phyloP scores from a whole-genome alignment of 2,329 filamentous ascomycete genomes.

The Magnaporthiopsis poae region DNA sequence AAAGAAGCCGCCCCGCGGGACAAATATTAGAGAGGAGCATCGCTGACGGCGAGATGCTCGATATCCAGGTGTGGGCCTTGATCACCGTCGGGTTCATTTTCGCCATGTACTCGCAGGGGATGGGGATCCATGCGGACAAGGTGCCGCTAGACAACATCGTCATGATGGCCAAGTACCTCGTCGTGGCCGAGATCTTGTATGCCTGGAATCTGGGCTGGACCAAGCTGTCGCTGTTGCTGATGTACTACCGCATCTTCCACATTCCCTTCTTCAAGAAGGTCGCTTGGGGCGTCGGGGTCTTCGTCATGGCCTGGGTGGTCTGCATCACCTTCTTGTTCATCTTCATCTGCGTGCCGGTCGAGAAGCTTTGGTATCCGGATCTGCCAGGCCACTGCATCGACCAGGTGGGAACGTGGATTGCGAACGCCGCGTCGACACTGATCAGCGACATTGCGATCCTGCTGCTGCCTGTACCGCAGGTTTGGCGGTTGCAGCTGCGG shows the following conservation, averaged over 20 bases:
- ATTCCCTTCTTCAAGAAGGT: constrained; percentile 32
- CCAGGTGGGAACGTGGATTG: constrained; percentile 39
- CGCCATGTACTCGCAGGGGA: constrained; percentile 34
- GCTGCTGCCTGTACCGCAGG: constrained; percentile 32
- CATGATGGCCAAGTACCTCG: constrained; percentile 35
- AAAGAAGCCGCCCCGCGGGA: too few relatives aligned
- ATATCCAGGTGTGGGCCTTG: constrained; percentile 29
- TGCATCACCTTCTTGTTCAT: constrained; percentile 38
- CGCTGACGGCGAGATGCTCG: neutral
- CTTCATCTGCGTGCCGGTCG: constrained; percentile 42
- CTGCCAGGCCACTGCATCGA: constrained; percentile 38
- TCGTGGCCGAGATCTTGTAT: constrained; percentile 39
- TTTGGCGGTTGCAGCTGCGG: constrained; percentile 35
- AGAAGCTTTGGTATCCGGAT: constrained; percentile 37
- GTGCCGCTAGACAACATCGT: constrained; percentile 28
- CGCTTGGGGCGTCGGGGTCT: constrained; percentile 28
- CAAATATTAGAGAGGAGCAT: neutral
- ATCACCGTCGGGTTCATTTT: constrained; percentile 37
- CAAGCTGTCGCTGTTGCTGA: constrained; percentile 39
- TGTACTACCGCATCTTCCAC: constrained; percentile 45
- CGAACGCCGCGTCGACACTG: constrained; percentile 38
- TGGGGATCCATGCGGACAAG: constrained; percentile 36
- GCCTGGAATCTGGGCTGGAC: constrained; percentile 38
- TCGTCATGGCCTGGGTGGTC: constrained; percentile 38
- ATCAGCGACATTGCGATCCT: constrained; percentile 36